These are phyloP conservation scores for Colletotrichum simmondsii DNA, from an alignment of 2,329 filamentous ascomycete genomes.

Conservation along the genomic window DNA sequence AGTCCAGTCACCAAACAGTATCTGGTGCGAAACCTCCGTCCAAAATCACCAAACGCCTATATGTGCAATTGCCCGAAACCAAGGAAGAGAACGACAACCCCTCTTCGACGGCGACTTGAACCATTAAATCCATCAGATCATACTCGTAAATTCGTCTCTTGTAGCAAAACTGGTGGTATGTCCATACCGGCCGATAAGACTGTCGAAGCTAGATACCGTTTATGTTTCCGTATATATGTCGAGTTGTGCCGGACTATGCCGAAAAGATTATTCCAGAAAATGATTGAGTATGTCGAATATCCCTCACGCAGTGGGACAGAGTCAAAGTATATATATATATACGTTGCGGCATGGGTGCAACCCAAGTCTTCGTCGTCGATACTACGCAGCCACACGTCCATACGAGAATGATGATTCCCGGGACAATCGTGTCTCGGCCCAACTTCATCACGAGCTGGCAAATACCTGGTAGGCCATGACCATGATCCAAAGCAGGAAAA, in stretches of 20 bases:
- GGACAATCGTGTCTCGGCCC: neutral
- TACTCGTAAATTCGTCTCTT: neutral
- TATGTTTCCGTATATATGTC: neutral
- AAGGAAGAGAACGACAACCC: neutral
- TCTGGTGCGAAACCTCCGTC: neutral
- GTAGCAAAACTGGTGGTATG: neutral
- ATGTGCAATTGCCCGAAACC: neutral
- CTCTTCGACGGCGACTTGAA: too few relatives aligned
- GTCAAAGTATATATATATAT: neutral
- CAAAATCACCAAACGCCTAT: neutral
- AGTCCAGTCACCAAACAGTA: neutral
- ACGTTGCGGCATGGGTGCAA: neutral
- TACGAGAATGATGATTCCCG: too few relatives aligned
- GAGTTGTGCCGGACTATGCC: neutral
- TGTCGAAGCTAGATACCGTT: neutral
- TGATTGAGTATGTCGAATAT: neutral
- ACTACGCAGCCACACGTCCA: too few relatives aligned
- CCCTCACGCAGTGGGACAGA: neutral
- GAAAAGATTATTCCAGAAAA: neutral
- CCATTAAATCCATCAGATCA: neutral
- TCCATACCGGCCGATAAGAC: neutral
- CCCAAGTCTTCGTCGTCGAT: neutral
- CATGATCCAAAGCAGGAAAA: slow-evolving; percentile 76
- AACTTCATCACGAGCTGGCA: slow-evolving; percentile 40
- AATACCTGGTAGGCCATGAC: slow-evolving; percentile 75